phyloP scores from a whole-genome alignment of 495 filamentous ascomycete genomes.

The Pyrenula massariospora region DNA sequence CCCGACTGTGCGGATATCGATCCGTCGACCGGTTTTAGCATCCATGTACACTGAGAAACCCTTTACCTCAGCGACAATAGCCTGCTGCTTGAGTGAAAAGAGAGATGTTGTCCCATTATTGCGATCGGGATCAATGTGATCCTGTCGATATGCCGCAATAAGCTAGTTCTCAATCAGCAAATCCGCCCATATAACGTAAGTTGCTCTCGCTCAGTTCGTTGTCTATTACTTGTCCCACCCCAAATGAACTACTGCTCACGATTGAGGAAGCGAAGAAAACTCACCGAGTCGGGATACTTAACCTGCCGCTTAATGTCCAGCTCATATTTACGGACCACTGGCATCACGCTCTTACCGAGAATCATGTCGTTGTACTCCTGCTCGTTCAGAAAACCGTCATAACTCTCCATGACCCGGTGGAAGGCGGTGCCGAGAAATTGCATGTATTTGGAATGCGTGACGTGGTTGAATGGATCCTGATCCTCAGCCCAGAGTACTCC shows the following conservation, averaged over 20 bases:
- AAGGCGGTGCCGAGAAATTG: constrained; percentile 15
- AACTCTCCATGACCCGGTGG: constrained; percentile 22
- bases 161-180: constrained; percentile 8
- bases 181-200: neutral
- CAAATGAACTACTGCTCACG: neutral
- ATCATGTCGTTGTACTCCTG: constrained; percentile 20
- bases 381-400: constrained; percentile 14
- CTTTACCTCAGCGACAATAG: constrained; percentile 16
- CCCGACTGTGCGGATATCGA: constrained; percentile 16
- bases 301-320: constrained; percentile 13
- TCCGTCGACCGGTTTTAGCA: constrained; percentile 12
- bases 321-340: constrained; percentile 14
- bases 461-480: constrained; percentile 20
- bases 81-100: constrained; percentile 21
- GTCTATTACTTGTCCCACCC: neutral
- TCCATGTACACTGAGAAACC: constrained; percentile 14
- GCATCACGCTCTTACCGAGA: constrained; percentile 10
- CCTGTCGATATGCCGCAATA: constrained; percentile 16
- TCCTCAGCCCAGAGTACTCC: constrained; percentile 21
- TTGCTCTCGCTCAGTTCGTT: neutral
- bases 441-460: constrained; percentile 18
- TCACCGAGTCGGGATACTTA: constrained; percentile 21
- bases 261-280: constrained; percentile 4
- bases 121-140: constrained; percentile 15
- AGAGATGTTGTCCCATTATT: constrained; percentile 12